Conservation (phyloP, 2,329 filamentous ascomycete species). For the Aspergillus sp. region DNA sequence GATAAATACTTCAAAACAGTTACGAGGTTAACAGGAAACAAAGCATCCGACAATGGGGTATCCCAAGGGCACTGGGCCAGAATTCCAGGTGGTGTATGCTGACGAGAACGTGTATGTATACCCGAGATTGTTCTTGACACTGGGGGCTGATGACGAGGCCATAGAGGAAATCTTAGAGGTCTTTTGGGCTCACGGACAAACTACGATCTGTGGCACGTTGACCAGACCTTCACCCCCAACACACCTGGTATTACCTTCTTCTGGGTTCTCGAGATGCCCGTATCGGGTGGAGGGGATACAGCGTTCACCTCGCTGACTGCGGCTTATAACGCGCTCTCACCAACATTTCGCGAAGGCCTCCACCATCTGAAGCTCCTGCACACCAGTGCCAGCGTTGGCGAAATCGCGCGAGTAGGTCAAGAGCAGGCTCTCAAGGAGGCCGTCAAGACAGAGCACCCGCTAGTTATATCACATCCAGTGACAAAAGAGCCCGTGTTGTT, state of each 20-base stretch:
- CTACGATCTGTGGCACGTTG: conserved; percentile 14
- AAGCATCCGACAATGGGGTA: conserved; percentile 15
- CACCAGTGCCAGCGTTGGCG: conserved; percentile 11
- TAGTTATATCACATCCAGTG: conserved; percentile 9
- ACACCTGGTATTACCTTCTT: conserved; percentile 11
- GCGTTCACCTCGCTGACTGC: conserved; percentile 11
- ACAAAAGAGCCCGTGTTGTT: conserved; percentile 8
- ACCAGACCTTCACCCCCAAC: conserved; percentile 13
- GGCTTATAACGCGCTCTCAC: conserved; percentile 10
- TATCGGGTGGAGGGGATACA: conserved; percentile 10
- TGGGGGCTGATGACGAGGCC: not conserved
- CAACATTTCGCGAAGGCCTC: conserved; percentile 9
- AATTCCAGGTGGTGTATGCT: conserved; percentile 12
- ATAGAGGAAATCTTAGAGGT: conserved; percentile 9
- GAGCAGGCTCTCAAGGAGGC: conserved; percentile 11
- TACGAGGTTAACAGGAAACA: not conserved
- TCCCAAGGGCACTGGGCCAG: conserved; percentile 9
- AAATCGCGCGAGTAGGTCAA: conserved; percentile 10
- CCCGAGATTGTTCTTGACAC: not conserved
- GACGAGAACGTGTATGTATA: conserved; percentile 13
- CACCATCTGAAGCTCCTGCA: conserved; percentile 11
- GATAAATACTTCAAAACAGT: not conserved
- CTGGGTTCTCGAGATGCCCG: conserved; percentile 12
- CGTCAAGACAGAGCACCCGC: conserved; percentile 12
- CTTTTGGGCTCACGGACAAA: conserved; percentile 8